A percentile compares a stretch with the other conserved stretches of the same genome.
Conservation (phyloP, 305 asterid genomes). For the Rubia peregrina region DNA sequence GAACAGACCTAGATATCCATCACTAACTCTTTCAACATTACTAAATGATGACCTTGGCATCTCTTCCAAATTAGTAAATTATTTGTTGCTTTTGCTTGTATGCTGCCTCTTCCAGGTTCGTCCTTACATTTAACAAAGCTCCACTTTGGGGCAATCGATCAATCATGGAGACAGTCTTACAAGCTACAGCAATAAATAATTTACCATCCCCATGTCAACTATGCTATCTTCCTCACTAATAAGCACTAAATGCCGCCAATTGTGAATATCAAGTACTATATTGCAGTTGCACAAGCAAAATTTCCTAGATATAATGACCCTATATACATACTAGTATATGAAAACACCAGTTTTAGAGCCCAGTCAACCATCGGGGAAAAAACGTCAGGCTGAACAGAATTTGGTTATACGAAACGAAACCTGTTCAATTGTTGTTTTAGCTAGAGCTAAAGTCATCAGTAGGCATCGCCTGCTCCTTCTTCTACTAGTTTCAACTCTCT, state of each 20-base stretch:
- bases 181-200: background rate
- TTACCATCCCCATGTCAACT: background rate
- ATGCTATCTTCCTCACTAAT: background rate
- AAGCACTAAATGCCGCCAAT: background rate
- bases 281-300: background rate
- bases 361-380: background rate
- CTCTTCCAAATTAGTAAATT: background rate
- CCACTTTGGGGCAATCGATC: background rate
- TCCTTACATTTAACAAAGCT: background rate
- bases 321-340: background rate
- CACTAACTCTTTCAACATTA: background rate
- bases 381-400: background rate
- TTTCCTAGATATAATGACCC: background rate
- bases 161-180: conserved; percentile 6
- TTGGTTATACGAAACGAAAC: conserved; percentile 24
- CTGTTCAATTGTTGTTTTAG: conserved; percentile 79
- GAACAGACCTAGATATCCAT: background rate
- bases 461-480: conserved; percentile 95
- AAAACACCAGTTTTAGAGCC: background rate
- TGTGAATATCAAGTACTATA: background rate
- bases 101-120: background rate
- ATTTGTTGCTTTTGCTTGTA: background rate
- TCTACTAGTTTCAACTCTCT: conserved; percentile 97
- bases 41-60: background rate
- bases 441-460: conserved; percentile 92